Evolutionary conservation across 2,329 filamentous ascomycete genomes (phyloP), one percentile per base, ranked within the genome.

Genomic region (Scolecobasidium constrictum): DNA sequence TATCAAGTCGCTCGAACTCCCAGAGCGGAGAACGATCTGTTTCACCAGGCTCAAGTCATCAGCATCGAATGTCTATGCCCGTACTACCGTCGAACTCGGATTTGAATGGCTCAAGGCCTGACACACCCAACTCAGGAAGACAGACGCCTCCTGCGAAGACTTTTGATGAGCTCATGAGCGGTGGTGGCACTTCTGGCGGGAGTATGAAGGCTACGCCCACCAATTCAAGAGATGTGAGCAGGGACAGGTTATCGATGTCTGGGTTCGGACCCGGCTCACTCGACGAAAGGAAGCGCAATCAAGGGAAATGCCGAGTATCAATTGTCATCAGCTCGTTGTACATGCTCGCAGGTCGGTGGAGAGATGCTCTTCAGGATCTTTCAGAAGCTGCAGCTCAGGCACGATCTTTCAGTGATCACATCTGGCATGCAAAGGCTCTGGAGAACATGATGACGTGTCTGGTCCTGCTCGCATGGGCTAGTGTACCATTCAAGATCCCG

Each of bases 381-480:
- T 70, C 78, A 7, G 90, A 95, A 47, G 86, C 83, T 42, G 87
- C 84, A 2, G 75, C 75, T 7, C 77, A 81, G 51, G 82, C 86
- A 13, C 82, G 86, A 52, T 79, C 78, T 28, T 75, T 84, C 46
- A 88, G 86, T 53, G 92, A 98, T 61, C 86, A 94, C 61, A 61
- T 96, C n/a, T 98, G 92, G 90, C 86, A 95, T 63, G 92, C 85
- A 15, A 96, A 96, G 62, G 88, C 86, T 1, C 69, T 98, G 16
- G 93, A 98, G 57, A 78, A 88, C 20, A 85, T 94, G 47, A 67
- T 92, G 37, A 72, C 94, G 19, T 86, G 83, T 55, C 72, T 96
- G 50, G 57, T 96, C 33, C 75, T 96, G 53, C 77, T 94, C 48
- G 83, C 80, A 21, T 94, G 87, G 84, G 76, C 81, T 26, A 83